Conservation (phyloP, 1,284 basidiomycete genomes). For the Rhizoctonia solani region DNA sequence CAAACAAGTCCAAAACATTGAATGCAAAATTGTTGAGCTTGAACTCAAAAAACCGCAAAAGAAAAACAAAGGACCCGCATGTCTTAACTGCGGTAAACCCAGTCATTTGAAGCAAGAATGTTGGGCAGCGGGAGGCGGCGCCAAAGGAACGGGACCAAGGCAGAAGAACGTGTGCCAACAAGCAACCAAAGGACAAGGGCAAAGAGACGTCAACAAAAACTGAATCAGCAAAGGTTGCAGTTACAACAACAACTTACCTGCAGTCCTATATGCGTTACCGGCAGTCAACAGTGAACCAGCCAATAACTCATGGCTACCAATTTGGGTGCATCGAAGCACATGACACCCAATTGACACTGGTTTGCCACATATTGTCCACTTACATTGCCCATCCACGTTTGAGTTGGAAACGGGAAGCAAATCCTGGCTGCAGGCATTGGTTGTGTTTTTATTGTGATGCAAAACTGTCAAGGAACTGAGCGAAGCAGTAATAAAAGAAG, state of each 20-base stretch:
- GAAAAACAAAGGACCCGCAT: constrained; percentile 7
- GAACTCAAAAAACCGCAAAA: neutral
- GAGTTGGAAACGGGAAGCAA: neutral
- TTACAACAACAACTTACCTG: neutral
- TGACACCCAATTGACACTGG: neutral
- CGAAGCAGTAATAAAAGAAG: neutral
- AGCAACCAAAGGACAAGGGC: neutral
- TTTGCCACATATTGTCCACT: constrained; percentile 3
- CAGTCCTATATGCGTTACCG: neutral
- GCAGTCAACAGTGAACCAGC: neutral
- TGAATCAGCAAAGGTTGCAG: constrained; percentile 8
- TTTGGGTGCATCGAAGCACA: constrained; percentile 10
- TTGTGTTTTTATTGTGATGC: neutral
- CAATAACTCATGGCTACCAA: neutral
- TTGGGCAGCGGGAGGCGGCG: constrained; percentile 41
- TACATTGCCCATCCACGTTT: neutral
- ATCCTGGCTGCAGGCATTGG: neutral
- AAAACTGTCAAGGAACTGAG: neutral
- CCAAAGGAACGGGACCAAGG: constrained; percentile 16
- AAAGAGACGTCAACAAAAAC: neutral
- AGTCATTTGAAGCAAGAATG: no score
- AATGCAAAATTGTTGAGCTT: constrained; percentile 10
- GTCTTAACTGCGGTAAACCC: constrained; percentile 25
- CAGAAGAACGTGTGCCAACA: neutral
- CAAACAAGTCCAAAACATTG: constrained; percentile 1